Evolutionary conservation across 441 rosid species (phyloP).

Genomic region (Bruguiera hainesii): DNA sequence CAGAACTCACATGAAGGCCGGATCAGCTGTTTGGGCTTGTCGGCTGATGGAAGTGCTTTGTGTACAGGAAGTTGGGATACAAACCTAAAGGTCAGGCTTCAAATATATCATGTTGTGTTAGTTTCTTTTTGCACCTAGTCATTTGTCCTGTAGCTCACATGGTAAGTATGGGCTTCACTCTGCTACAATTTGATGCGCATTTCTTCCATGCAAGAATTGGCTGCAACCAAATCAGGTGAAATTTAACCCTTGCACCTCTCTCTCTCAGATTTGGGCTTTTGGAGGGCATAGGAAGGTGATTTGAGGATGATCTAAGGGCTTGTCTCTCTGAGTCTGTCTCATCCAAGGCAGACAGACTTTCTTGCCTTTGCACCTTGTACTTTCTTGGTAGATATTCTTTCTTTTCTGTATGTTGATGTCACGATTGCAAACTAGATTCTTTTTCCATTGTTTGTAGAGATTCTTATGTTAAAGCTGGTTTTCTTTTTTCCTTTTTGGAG

Average conservation of each 20-base stretch:
- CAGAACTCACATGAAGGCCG: slow-evolving; percentile 72
- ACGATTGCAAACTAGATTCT: too few relatives aligned
- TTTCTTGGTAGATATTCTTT: slow-evolving; percentile 18
- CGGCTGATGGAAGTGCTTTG: slow-evolving; percentile 97
- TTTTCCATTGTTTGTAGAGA: too few relatives aligned
- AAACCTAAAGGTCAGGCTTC: slow-evolving; percentile 75
- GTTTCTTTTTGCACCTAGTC: neutral
- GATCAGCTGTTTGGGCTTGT: slow-evolving; percentile 88
- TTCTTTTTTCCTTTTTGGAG: too few relatives aligned
- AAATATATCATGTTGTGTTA: slow-evolving; percentile 1
- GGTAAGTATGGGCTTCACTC: neutral
- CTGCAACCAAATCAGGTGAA: neutral
- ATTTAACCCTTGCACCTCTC: neutral
- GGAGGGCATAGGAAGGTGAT: slow-evolving; percentile 78
- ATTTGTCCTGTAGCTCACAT: neutral
- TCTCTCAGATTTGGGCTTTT: slow-evolving; percentile 80
- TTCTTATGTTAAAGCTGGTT: too few relatives aligned
- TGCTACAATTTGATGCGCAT: neutral
- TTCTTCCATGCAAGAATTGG: slow-evolving; percentile 3
- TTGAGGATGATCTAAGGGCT: slow-evolving; percentile 1
- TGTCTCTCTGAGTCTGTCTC: slow-evolving; percentile 1
- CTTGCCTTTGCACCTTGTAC: neutral
- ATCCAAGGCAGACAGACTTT: slow-evolving; percentile 5
- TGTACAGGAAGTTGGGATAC: slow-evolving; percentile 99
- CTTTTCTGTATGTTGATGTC: neutral